Evolutionary conservation across 1,139 yeast genomes (phyloP).

Genomic region (Entelexis sorbosivorans): DNA sequence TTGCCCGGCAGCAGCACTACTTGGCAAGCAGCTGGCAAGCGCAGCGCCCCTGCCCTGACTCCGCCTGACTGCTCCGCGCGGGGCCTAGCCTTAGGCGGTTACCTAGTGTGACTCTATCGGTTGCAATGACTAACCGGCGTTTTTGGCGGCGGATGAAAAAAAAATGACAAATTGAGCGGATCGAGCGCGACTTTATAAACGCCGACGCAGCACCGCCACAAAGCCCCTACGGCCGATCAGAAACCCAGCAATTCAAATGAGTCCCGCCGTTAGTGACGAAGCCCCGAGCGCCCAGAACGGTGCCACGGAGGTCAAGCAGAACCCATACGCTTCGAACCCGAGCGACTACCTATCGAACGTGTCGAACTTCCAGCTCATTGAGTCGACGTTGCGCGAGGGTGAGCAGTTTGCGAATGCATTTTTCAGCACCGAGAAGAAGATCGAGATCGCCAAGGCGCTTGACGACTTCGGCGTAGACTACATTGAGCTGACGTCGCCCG

Average conservation of each 20-base stretch:
- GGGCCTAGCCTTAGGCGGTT: not conserved
- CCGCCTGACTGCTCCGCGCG: not conserved
- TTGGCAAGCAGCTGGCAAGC: too few relatives aligned
- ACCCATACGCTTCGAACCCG: conserved; percentile 95
- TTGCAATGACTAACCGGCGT: conserved; percentile 2
- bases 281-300: conserved; percentile 21
- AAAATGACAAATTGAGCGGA: conserved; percentile 6
- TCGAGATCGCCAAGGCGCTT: conserved; percentile 92
- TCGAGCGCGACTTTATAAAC: not conserved
- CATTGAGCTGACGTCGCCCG: conserved; percentile 94
- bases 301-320: conserved; percentile 28
- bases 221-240: not conserved
- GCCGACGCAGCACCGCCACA: not conserved
- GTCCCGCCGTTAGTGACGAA: conserved; percentile 9
- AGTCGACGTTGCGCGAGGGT: conserved; percentile 94
- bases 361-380: conserved; percentile 78
- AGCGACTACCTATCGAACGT: conserved; percentile 87
- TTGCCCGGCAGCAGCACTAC: too few relatives aligned
- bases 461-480: conserved; percentile 98
- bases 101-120: conserved; percentile 4
- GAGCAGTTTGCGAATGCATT: conserved; percentile 98
- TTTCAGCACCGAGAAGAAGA: conserved; percentile 88
- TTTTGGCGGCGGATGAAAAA: not conserved
- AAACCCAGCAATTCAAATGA: not conserved
- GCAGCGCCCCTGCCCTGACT: not conserved